Conservation (phyloP, 495 filamentous ascomycete genomes). For the Daldinia concentrica region DNA sequence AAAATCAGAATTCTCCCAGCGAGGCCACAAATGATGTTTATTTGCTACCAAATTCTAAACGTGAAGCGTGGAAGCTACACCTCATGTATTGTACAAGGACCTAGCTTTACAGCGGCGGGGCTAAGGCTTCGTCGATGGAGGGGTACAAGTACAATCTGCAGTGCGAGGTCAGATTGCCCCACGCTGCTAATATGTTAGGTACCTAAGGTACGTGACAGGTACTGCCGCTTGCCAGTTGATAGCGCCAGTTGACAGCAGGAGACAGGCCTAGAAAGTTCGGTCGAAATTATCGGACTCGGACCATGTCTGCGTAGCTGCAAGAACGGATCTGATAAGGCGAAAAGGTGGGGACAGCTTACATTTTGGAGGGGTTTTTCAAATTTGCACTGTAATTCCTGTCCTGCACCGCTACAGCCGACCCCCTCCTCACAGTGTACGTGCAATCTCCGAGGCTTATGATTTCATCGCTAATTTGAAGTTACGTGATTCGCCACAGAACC, state of each 20-base stretch:
- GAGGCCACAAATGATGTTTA: background rate
- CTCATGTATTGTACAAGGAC: background rate
- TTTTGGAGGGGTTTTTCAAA: too few relatives aligned
- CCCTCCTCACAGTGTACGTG: conserved; percentile 37
- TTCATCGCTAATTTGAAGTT: conserved; percentile 37
- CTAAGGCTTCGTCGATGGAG: conserved; percentile 4
- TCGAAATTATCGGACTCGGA: conserved; percentile 33
- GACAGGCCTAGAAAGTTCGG: conserved; percentile 25
- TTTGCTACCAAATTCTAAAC: background rate
- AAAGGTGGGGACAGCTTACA: conserved; percentile 5
- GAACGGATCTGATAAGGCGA: conserved; percentile 38
- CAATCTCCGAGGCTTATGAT: conserved; percentile 43
- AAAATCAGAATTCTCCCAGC: background rate
- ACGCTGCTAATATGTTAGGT: background rate
- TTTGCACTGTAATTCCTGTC: too few relatives aligned
- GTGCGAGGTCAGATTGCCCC: background rate
- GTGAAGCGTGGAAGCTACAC: background rate
- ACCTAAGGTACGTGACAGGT: background rate
- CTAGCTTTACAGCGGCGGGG: conserved; percentile 1
- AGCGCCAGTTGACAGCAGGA: background rate
- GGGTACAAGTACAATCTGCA: conserved; percentile 2
- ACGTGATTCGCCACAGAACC: conserved; percentile 45
- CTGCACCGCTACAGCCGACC: background rate
- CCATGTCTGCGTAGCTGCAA: background rate
- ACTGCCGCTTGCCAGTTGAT: background rate